Conservation (phyloP, 305 asterid genomes). For the Solanum hybrid region DNA sequence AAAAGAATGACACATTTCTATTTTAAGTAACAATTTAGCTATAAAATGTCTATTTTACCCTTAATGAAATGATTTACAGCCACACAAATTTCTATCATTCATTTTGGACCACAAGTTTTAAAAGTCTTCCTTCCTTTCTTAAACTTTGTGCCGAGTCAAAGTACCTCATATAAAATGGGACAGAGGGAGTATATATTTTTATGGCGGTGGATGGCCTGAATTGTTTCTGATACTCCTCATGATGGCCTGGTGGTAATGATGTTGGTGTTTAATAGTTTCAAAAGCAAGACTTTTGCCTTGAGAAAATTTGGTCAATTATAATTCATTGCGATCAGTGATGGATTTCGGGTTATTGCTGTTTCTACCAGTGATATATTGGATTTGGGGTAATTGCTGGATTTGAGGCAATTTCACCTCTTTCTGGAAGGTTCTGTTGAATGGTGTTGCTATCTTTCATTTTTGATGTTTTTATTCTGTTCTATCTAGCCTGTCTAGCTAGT, state of each 20-base stretch:
- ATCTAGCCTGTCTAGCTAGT: neutral
- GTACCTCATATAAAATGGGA: no score
- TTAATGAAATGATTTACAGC: no score
- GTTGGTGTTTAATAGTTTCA: neutral
- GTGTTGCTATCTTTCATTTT: neutral
- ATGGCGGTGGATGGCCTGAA: neutral
- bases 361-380: neutral
- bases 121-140: no score
- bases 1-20: no score
- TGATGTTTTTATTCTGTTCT: neutral
- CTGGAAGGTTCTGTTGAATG: neutral
- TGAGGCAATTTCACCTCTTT: neutral
- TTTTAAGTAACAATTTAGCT: no score
- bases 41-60: no score
- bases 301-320: neutral
- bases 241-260: neutral
- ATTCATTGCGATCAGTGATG: neutral
- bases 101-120: no score
- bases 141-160: no score
- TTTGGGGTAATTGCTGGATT: neutral
- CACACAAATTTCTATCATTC: no score
- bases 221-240: neutral
- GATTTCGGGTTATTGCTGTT: neutral
- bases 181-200: neutral
- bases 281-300: neutral